A percentile compares a stretch with the other conserved stretches of the same genome.
Evolutionary conservation across 139 green algal genomes (phyloP).

Genomic region (Micromonas commoda): DNA sequence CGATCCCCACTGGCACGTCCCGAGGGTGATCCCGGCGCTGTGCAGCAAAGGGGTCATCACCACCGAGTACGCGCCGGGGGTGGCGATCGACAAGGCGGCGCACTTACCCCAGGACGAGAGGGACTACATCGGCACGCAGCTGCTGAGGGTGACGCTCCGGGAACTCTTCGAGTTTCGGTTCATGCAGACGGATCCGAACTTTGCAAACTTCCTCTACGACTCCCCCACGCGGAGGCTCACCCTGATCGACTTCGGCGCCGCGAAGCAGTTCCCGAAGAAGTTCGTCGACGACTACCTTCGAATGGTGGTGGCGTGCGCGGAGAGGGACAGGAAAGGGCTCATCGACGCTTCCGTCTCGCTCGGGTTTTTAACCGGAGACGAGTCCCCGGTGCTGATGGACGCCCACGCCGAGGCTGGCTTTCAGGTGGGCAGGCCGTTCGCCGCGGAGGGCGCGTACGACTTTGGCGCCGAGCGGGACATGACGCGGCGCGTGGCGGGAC

Average conservation of each 20-base stretch:
- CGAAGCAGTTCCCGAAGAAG: slow-evolving; percentile 60
- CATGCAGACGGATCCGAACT: slow-evolving; percentile 83
- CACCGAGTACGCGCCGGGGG: slow-evolving; percentile 70
- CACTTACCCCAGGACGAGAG: slow-evolving; percentile 51
- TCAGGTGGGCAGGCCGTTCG: slow-evolving; percentile 84
- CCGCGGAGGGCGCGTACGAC: slow-evolving; percentile 47
- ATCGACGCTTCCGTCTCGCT: slow-evolving; percentile 61
- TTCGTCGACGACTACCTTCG: slow-evolving; percentile 82
- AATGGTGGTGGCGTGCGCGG: slow-evolving; percentile 85
- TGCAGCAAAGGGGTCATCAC: slow-evolving; percentile 63
- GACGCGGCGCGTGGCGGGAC: slow-evolving; percentile 19
- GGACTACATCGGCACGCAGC: slow-evolving; percentile 54
- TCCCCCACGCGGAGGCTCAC: slow-evolving; percentile 49
- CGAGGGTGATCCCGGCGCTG: slow-evolving; percentile 63
- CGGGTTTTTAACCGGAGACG: slow-evolving; percentile 79
- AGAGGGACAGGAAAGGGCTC: slow-evolving; percentile 58
- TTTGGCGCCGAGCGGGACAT: background rate
- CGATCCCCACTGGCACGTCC: slow-evolving; percentile 60
- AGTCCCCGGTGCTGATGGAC: slow-evolving; percentile 69
- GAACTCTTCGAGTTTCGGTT: slow-evolving; percentile 91
- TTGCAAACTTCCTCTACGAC: slow-evolving; percentile 96
- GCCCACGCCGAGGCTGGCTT: slow-evolving; percentile 84
- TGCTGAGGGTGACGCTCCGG: slow-evolving; percentile 77
- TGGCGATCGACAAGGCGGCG: slow-evolving; percentile 70
- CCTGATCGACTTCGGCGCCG: slow-evolving; percentile 92